Percentiles rank a stretch among this genome's conserved stretches.
Conservation (phyloP, 148 eudicot genomes). For the Simmondsia chinensis region DNA sequence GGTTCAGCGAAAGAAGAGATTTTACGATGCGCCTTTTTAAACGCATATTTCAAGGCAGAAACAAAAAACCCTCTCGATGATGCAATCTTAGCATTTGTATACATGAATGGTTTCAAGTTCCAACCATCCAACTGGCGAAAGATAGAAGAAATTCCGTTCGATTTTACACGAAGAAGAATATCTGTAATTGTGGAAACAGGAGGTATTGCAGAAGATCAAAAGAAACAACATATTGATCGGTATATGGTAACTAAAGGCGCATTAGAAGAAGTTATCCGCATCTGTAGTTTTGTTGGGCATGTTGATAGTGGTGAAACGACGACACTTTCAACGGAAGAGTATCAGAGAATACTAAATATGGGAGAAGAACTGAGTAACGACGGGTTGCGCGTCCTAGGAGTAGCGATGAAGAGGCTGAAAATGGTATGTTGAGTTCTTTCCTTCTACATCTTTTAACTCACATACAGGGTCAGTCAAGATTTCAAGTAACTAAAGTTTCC, state of each 20-base stretch:
- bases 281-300: conserved; percentile 18
- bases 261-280: conserved; percentile 25
- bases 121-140: conserved; percentile 33
- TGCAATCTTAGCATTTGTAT: conserved; percentile 34
- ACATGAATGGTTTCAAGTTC: conserved; percentile 34
- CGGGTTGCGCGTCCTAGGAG: conserved; percentile 37
- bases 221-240: conserved; percentile 6
- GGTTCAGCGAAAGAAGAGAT: conserved; percentile 27
- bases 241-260: conserved; percentile 42
- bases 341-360: conserved; percentile 23
- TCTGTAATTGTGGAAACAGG: conserved; percentile 32
- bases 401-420: conserved; percentile 35
- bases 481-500: too few relatives aligned
- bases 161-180: conserved; percentile 33
- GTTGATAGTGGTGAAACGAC: conserved; percentile 12
- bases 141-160: conserved; percentile 35
- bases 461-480: too few relatives aligned
- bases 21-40: conserved; percentile 32
- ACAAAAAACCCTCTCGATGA: conserved; percentile 42
- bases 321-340: conserved; percentile 19
- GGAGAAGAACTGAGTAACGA: conserved; percentile 32
- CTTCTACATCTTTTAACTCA: not conserved
- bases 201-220: conserved; percentile 4
- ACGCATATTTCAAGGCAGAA: conserved; percentile 35
- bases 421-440: conserved; percentile 9